Base-by-base conservation (phyloP, 1,284 basidiomycete species). In the Xerocomus amazonicus region DNA sequence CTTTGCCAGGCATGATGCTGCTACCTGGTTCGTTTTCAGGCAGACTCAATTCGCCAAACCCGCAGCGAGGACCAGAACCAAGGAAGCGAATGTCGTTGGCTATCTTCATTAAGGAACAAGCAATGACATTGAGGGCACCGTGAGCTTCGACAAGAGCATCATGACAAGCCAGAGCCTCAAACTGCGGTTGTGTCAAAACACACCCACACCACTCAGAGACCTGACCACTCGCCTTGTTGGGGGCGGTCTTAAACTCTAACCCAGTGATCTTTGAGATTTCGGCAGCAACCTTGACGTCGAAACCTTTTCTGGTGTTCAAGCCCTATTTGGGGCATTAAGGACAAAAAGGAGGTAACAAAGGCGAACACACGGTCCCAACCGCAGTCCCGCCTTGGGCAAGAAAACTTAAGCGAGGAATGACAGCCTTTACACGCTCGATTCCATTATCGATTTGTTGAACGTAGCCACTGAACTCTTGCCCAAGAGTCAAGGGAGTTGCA, bases 1-100 rank as follows among this genome's bases (percentile, higher is more conserved):
- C 97, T 75, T 99, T 99, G 56, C 97, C 97, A 17, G 97, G 97
- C 97, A 99, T 99, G 75, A 99, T 99, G 55, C 93, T 97, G 65
- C 92, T 97, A 52, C 97, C 97, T 39, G 97, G 97, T 73, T 99
- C 97, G 71, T 99, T 99, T 75, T 99, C 97, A 17, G 97, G 97
- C 52, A 99, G 74, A 62, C 80, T 84, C 45, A 99, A 76, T 74
- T 99, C 97, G 32, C 97, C 97, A 42, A 99, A 80, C 55, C 97
- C 97, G 66, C 97, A 99, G 47, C 97, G 89, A 56, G 97, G 97
- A 50, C 97, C 97, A 46, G 96, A 98, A 31, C 88, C 97, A 57
- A 99, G 87, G 80, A 91, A 99, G 43, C 97, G 87, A 66, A 99
- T 97, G 68, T 99, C 97, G 70, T 99, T 99, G 50, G 96, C 97